A percentile compares a stretch with the other conserved stretches of the same genome.
Conservation (phyloP, 2,329 filamentous ascomycete species). For the Cyphellophora attinorum region DNA sequence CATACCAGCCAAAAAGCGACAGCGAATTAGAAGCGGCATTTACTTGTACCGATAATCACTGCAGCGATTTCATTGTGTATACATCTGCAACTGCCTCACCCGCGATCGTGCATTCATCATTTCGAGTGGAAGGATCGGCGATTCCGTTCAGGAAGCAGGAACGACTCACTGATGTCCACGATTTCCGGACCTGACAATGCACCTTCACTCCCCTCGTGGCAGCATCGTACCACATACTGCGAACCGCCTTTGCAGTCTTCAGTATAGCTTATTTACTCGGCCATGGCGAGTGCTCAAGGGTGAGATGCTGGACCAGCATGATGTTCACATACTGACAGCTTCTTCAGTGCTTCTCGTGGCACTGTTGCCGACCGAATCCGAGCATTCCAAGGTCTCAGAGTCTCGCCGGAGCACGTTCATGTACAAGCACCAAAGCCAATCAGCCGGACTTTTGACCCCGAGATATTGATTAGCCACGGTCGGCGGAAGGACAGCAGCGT, state of each 20-base stretch:
- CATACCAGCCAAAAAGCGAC: no score
- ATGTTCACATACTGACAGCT: no score
- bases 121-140: no score
- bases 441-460: background rate
- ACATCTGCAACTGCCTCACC: slow-evolving; percentile 18
- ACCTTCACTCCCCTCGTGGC: background rate
- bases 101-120: no score
- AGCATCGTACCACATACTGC: background rate
- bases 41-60: no score
- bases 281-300: no score
- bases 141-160: no score
- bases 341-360: slow-evolving; percentile 4
- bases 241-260: background rate
- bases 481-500: slow-evolving; percentile 4
- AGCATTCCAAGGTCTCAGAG: slow-evolving; percentile 13
- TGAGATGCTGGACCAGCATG: no score
- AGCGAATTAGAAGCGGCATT: no score
- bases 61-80: slow-evolving; percentile 34
- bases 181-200: background rate
- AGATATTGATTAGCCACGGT: slow-evolving; percentile 4
- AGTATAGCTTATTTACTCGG: background rate
- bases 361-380: slow-evolving; percentile 17
- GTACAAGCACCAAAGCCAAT: slow-evolving; percentile 4
- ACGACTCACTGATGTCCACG: background rate
- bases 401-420: slow-evolving; percentile 5